Percentiles rank a stretch among this genome's conserved stretches.
These are phyloP conservation scores for Phlebopus sp. DNA, from an alignment of 1,284 basidiomycete genomes.

Conservation along the genomic window DNA sequence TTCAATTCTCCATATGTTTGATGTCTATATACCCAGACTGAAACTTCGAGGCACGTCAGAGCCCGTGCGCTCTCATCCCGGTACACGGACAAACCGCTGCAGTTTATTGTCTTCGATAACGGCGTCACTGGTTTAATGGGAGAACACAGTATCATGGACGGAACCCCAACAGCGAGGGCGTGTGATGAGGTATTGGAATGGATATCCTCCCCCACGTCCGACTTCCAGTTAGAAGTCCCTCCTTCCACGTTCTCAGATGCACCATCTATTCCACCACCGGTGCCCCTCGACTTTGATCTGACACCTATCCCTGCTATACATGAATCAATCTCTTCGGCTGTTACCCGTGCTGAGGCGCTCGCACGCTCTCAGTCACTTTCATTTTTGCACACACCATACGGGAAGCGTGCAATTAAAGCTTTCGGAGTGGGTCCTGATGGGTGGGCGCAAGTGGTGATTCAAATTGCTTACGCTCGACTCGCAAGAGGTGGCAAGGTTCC, in stretches of 20 bases:
- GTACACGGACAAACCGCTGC: slow-evolving; percentile 83
- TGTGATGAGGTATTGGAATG: slow-evolving; percentile 68
- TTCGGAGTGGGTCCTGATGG: slow-evolving; percentile 86
- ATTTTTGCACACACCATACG: slow-evolving; percentile 73
- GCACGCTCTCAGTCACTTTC: slow-evolving; percentile 66
- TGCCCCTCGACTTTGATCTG: slow-evolving; percentile 66
- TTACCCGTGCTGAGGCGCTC: slow-evolving; percentile 57
- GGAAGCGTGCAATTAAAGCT: slow-evolving; percentile 84
- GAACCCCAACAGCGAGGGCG: slow-evolving; percentile 60
- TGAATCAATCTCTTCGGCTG: slow-evolving; percentile 54
- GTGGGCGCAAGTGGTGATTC: slow-evolving; percentile 90
- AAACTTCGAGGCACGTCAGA: slow-evolving; percentile 3
- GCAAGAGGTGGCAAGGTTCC: slow-evolving; percentile 38
- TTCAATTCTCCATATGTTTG: not conserved
- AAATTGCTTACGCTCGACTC: slow-evolving; percentile 79
- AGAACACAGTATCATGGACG: slow-evolving; percentile 92
- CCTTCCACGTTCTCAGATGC: slow-evolving; percentile 14
- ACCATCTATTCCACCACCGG: slow-evolving; percentile 26
- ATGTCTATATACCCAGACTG: slow-evolving; percentile 1
- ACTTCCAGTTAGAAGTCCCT: slow-evolving; percentile 41
- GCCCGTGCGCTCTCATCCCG: slow-evolving; percentile 61
- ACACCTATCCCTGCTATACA: slow-evolving; percentile 39
- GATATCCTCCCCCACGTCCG: slow-evolving; percentile 57
- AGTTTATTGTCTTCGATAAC: slow-evolving; percentile 82
- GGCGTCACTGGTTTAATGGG: slow-evolving; percentile 82